Evolutionary conservation across 495 filamentous ascomycete genomes (phyloP), one percentile per base, ranked within the genome.

Genomic region (Penicillium simplicissimum): DNA sequence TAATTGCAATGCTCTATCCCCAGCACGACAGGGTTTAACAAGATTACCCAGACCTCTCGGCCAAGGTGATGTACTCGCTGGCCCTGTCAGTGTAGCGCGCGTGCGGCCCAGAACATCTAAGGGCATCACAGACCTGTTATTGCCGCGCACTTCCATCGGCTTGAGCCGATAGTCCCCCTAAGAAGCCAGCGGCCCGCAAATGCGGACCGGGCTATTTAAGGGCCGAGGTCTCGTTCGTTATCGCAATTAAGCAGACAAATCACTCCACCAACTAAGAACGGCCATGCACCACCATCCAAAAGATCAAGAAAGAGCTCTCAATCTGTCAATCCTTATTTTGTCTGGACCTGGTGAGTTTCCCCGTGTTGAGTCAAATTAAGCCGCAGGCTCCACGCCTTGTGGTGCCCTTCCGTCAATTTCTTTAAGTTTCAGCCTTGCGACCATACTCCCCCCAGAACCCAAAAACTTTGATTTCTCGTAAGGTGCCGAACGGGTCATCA

Each of bases 401-500:
- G 23, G 23, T 25, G 23, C 23, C 23, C 23, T 25, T 25, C 23
- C 23, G 23, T 25, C 23, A 25, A 25, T 25, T 25, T 25, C 23
- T 25, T 25, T 25, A 25, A 25, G 23, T 25, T 25, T 25, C 23
- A 25, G 23, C 23, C 23, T 25, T 25, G 23, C 23, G 23, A 25
- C 23, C 23, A 25, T 25, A 25, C 23, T 25, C 83, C 84, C 84
- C 84, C 84, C 81, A 83, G 84, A 86, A 84, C 83, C 84, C 83
- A 88, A 86, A 87, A 78, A 87, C 83, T 87, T 87, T 88, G 82
- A 87, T 88, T 87, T 87, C 82, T 87, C 81, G 83, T 85, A 87
- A 87, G 83, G 82, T 86, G 81, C 82, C 82, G 83, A 87, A 82
- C 79, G 81, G 82, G 83, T 86, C 83, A 87, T 84, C 78, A 85